A percentile compares a stretch with the other conserved stretches of the same genome.
phyloP scores from a whole-genome alignment of 768 basidiomycete genomes.

The Collybia nuda region DNA sequence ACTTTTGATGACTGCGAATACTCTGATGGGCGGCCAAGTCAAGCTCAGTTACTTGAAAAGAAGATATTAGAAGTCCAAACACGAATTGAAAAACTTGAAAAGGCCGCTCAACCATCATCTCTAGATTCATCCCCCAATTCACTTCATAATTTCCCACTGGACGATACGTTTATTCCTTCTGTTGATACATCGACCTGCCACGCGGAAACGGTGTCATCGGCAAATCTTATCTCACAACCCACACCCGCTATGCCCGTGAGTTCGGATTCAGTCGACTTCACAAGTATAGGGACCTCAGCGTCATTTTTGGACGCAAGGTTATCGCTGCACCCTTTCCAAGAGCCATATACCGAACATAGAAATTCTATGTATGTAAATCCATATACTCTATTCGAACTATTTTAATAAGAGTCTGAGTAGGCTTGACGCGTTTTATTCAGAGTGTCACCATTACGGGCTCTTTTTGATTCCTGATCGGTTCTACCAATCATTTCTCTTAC shows the following conservation, averaged over 20 bases:
- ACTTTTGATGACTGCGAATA: conserved; percentile 73
- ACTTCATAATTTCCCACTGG: conserved; percentile 33
- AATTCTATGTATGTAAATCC: neutral
- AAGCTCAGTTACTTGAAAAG: conserved; percentile 53
- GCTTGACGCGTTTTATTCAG: conserved; percentile 55
- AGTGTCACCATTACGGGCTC: conserved; percentile 61
- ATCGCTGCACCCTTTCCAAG: conserved; percentile 27
- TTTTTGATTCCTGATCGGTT: conserved; percentile 57
- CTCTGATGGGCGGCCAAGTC: conserved; percentile 61
- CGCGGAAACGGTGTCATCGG: conserved; percentile 15
- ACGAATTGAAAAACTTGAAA: conserved; percentile 55
- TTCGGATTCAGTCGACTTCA: neutral
- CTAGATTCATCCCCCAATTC: conserved; percentile 52
- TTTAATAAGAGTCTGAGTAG: conserved; percentile 25
- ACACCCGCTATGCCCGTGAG: too few species aligned
- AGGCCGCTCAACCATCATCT: conserved; percentile 45
- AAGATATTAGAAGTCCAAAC: conserved; percentile 54
- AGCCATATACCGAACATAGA: conserved; percentile 28
- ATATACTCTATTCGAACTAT: neutral
- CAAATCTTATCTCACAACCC: too few species aligned
- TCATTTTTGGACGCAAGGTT: neutral
- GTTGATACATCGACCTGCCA: conserved; percentile 28
- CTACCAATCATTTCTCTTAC: conserved; percentile 45
- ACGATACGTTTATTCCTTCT: conserved; percentile 32
- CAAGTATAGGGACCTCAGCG: conserved; percentile 28